Conservation (phyloP, 495 filamentous ascomycete genomes). For the Usnea hakonensis region DNA sequence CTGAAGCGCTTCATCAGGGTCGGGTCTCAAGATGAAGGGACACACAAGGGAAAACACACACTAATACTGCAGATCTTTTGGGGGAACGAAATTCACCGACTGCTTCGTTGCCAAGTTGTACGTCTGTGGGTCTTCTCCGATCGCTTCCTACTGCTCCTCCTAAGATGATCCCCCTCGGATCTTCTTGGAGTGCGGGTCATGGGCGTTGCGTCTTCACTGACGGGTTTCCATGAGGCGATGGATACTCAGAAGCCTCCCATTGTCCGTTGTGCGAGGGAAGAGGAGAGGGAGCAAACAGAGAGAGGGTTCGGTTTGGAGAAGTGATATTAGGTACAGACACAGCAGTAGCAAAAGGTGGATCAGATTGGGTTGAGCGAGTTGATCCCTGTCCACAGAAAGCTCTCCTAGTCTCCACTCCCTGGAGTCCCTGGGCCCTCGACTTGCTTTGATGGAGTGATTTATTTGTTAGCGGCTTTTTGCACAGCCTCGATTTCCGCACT, state of each 20-base stretch:
- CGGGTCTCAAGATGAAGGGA: neutral
- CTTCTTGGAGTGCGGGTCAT: conserved; percentile 12
- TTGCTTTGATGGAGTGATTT: neutral
- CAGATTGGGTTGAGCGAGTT: neutral
- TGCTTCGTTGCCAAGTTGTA: neutral
- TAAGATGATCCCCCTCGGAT: conserved; percentile 6
- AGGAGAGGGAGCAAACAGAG: neutral
- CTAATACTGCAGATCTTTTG: neutral
- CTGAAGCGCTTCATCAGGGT: neutral
- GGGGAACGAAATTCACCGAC: neutral
- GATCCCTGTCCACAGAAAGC: neutral
- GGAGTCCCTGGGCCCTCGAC: too few relatives aligned
- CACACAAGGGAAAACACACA: neutral
- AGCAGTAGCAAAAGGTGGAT: neutral
- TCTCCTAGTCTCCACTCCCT: too few relatives aligned
- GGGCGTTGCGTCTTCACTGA: conserved; percentile 25
- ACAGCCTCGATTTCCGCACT: conserved; percentile 1
- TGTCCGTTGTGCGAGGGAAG: neutral
- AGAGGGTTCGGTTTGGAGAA: neutral
- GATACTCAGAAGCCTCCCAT: conserved; percentile 1
- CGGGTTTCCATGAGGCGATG: conserved; percentile 16
- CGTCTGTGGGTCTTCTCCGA: neutral
- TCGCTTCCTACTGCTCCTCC: neutral
- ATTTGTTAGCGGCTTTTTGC: neutral
- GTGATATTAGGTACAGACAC: neutral